These are phyloP conservation scores for Neurospora sp. DNA, from an alignment of 495 filamentous ascomycete genomes.

Conservation along the genomic window DNA sequence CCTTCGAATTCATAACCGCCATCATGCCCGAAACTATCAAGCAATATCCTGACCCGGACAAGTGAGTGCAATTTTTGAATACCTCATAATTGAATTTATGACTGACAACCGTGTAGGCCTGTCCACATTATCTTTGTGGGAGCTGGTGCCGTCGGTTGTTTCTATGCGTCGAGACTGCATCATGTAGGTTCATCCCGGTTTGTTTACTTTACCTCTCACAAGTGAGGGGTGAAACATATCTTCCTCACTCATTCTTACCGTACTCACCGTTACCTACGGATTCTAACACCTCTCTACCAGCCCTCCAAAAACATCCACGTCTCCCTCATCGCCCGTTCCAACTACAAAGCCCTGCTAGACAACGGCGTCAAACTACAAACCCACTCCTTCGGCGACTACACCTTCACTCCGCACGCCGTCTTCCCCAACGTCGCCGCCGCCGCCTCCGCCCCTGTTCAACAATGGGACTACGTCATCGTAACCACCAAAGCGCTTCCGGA, in stretches of 20 bases:
- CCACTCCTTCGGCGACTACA: constrained; percentile 44
- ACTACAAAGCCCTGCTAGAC: constrained; percentile 39
- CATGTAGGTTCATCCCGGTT: constrained; percentile 22
- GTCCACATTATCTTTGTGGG: constrained; percentile 46
- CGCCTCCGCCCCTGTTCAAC: constrained; percentile 8
- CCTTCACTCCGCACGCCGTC: constrained; percentile 37
- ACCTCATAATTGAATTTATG: background rate
- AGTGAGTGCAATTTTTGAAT: constrained; percentile 1
- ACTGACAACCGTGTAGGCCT: constrained; percentile 22
- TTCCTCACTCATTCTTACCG: background rate
- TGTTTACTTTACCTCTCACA: background rate
- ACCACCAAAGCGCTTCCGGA: constrained; percentile 51
- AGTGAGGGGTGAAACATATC: background rate
- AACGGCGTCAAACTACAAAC: constrained; percentile 40
- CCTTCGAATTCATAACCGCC: background rate
- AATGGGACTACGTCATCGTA: constrained; percentile 51
- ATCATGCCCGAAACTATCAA: constrained; percentile 10
- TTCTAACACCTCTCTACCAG: constrained; percentile 12
- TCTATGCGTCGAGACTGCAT: constrained; percentile 48
- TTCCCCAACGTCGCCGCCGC: constrained; percentile 35
- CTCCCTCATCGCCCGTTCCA: constrained; percentile 45
- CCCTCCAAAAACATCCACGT: constrained; percentile 29
- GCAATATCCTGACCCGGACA: constrained; percentile 14
- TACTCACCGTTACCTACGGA: background rate
- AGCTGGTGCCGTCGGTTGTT: constrained; percentile 49